Conservation (phyloP, 1,284 basidiomycete genomes). For the Cryptococcus hybrid region DNA sequence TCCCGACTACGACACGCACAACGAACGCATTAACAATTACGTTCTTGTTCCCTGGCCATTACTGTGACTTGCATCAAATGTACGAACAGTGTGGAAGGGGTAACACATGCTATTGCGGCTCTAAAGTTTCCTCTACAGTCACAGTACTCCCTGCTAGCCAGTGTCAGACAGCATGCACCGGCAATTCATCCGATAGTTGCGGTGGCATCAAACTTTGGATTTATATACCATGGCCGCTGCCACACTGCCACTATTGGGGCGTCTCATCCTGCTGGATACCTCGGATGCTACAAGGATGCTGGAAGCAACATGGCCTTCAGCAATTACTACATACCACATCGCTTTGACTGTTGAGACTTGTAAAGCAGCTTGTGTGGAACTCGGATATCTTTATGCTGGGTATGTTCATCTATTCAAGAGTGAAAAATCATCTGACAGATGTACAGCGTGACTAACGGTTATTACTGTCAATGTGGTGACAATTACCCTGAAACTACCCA, state of each 20-base stretch:
- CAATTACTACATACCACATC: slow-evolving; percentile 18
- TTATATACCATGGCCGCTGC: neutral
- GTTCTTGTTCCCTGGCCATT: no score
- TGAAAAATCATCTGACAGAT: neutral
- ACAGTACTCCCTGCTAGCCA: neutral
- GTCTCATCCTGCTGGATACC: slow-evolving; percentile 9
- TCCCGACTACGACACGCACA: no score
- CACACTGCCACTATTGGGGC: slow-evolving; percentile 1
- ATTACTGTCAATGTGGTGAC: slow-evolving; percentile 15
- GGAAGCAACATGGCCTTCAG: slow-evolving; percentile 11
- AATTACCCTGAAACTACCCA: slow-evolving; percentile 7
- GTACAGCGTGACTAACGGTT: neutral
- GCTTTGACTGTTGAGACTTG: slow-evolving; percentile 25
- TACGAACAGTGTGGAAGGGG: neutral
- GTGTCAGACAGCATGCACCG: neutral
- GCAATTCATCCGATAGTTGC: slow-evolving; percentile 1
- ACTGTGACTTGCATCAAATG: no score
- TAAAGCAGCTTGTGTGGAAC: slow-evolving; percentile 22
- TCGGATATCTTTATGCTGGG: slow-evolving; percentile 23
- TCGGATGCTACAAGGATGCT: slow-evolving; percentile 16
- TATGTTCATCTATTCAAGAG: neutral
- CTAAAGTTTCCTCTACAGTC: neutral
- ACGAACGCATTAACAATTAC: no score
- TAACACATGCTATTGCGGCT: slow-evolving; percentile 2
- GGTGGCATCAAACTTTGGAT: slow-evolving; percentile 2